Conservation (phyloP, 306 rosid species). For the Malus sylvestris region DNA sequence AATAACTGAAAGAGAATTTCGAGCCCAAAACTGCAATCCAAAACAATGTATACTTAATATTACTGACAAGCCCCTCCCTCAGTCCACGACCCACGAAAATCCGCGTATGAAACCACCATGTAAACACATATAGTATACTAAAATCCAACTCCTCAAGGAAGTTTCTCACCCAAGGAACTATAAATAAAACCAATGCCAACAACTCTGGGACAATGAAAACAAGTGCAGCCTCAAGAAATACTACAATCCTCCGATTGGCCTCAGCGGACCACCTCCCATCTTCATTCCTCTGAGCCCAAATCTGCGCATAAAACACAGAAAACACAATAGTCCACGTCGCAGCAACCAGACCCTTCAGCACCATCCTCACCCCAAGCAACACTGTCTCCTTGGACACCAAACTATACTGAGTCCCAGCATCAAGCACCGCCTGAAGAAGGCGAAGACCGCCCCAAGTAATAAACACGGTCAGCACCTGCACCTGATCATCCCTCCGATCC, state of each 20-base stretch:
- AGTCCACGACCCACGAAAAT: conserved; percentile 82
- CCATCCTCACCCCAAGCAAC: conserved; percentile 82
- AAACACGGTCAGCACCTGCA: conserved; percentile 61
- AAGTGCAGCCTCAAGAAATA: conserved; percentile 53
- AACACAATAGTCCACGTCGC: conserved; percentile 67
- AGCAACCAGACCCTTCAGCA: conserved; percentile 60
- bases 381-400: conserved; percentile 69
- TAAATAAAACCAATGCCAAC: conserved; percentile 54
- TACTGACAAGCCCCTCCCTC: conserved; percentile 72
- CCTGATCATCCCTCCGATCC: conserved; percentile 52
- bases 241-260: conserved; percentile 51
- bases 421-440: conserved; percentile 77
- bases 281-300: conserved; percentile 68
- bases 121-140: conserved; percentile 49
- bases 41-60: conserved; percentile 63
- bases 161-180: conserved; percentile 74
- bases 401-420: conserved; percentile 94
- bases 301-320: conserved; percentile 55
- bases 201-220: conserved; percentile 63
- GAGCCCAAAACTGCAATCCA: conserved; percentile 68
- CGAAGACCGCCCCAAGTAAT: conserved; percentile 78
- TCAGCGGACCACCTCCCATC: conserved; percentile 50
- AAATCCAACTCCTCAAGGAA: conserved; percentile 57
- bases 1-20: conserved; percentile 76
- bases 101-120: conserved; percentile 92